A percentile compares a stretch with the other conserved stretches of the same genome.
These are phyloP conservation scores for Melaleuca alternifolia DNA, from an alignment of 345 rosid species.

Conservation along the genomic window DNA sequence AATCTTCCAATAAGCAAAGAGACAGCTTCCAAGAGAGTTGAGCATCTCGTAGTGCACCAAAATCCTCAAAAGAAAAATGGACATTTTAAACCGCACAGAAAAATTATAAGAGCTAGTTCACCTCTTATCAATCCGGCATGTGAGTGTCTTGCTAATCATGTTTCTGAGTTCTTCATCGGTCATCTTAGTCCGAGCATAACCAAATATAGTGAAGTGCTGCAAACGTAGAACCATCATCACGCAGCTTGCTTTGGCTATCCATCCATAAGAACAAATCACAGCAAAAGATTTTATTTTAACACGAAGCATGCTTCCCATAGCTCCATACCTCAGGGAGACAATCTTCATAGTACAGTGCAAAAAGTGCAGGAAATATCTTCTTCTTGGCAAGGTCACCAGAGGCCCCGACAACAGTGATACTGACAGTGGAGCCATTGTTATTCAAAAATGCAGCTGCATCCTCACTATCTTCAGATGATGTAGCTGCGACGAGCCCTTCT, in stretches of 20 bases:
- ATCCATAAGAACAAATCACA: background rate
- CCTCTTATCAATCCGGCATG: constrained; percentile 98
- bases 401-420: constrained; percentile 93
- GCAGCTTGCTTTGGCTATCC: background rate
- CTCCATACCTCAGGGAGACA: constrained; percentile 77
- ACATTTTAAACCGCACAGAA: background rate
- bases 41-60: background rate
- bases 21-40: background rate
- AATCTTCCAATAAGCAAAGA: background rate
- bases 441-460: constrained; percentile 24
- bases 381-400: constrained; percentile 99
- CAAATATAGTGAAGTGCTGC: constrained; percentile 86
- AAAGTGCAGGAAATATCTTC: constrained; percentile 98
- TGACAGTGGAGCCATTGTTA: constrained; percentile 57
- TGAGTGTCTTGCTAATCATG: constrained; percentile 94
- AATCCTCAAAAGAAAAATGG: background rate
- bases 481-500: constrained; percentile 27
- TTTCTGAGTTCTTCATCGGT: constrained; percentile 79
- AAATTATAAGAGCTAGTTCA: constrained; percentile 7
- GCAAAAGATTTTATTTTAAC: background rate
- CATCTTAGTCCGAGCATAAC: constrained; percentile 98
- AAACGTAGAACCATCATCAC: background rate
- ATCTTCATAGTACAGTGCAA: constrained; percentile 91
- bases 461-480: constrained; percentile 26
- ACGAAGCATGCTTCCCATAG: background rate